Evolutionary conservation across 345 rosid genomes (phyloP).

Genomic region (Syzygium aromaticum): DNA sequence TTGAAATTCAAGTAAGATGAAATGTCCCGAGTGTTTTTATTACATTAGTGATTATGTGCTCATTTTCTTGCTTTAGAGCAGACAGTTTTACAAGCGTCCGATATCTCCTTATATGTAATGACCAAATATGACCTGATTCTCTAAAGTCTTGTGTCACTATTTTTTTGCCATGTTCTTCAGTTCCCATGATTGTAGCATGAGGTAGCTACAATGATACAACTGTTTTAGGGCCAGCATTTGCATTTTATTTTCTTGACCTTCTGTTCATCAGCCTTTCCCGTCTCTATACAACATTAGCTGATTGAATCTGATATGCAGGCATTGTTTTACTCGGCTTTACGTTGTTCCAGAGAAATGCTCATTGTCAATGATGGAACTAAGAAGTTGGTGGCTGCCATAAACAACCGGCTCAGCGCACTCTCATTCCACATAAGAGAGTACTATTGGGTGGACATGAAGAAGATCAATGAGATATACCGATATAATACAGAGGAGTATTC

Average conservation of each 20-base stretch:
- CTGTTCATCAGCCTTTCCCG: not conserved
- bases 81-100: not conserved
- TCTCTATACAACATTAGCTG: not conserved
- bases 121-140: not conserved
- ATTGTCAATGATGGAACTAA: constrained; percentile 70
- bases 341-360: constrained; percentile 88
- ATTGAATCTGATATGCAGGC: constrained; percentile 39
- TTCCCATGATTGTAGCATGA: not conserved
- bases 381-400: constrained; percentile 75
- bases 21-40: not conserved
- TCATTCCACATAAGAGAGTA: constrained; percentile 90
- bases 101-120: not conserved
- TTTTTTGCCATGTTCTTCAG: not conserved
- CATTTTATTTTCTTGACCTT: not conserved
- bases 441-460: constrained; percentile 80
- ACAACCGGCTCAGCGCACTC: constrained; percentile 78
- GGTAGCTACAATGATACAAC: not conserved
- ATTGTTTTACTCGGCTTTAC: constrained; percentile 79
- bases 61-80: not conserved
- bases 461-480: constrained; percentile 88
- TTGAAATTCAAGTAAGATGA: constrained; percentile 77
- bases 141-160: not conserved
- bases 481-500: constrained; percentile 96
- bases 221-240: not conserved
- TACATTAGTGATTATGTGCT: not conserved